Evolutionary conservation across 2,329 filamentous ascomycete genomes (phyloP).

Genomic region (Xylariaceae sp.): DNA sequence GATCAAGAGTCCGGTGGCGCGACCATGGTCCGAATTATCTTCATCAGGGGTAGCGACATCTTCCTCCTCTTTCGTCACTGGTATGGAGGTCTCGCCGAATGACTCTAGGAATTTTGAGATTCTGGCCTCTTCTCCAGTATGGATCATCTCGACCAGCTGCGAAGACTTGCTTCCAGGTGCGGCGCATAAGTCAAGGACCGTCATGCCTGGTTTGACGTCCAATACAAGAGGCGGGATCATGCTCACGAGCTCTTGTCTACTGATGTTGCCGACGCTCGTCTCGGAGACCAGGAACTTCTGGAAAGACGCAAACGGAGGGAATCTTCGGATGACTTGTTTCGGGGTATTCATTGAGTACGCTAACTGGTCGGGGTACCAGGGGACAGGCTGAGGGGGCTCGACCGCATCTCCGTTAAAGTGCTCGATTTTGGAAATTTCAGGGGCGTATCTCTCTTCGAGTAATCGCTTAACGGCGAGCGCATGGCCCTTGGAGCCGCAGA

Average conservation of each 20-base stretch:
- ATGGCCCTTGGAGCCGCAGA: slow-evolving; percentile 93
- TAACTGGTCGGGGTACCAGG: slow-evolving; percentile 92
- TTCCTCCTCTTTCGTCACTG: slow-evolving; percentile 47
- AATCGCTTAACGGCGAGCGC: slow-evolving; percentile 89
- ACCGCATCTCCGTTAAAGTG: slow-evolving; percentile 78
- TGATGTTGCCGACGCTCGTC: slow-evolving; percentile 95
- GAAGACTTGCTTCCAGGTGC: slow-evolving; percentile 96
- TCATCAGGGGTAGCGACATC: slow-evolving; percentile 48
- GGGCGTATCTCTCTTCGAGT: slow-evolving; percentile 83
- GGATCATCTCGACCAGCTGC: slow-evolving; percentile 91
- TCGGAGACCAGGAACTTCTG: slow-evolving; percentile 98
- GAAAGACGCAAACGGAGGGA: slow-evolving; percentile 89
- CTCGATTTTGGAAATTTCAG: slow-evolving; percentile 80
- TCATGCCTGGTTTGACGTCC: slow-evolving; percentile 87
- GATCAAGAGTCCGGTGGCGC: slow-evolving; percentile 85
- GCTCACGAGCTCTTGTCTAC: slow-evolving; percentile 93
- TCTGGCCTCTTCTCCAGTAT: slow-evolving; percentile 84
- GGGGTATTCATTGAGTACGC: slow-evolving; percentile 98
- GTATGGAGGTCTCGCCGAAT: slow-evolving; percentile 38
- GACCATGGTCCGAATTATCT: slow-evolving; percentile 70
- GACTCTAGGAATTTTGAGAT: slow-evolving; percentile 67
- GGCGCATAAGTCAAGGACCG: slow-evolving; percentile 91
- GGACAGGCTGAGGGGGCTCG: slow-evolving; percentile 73
- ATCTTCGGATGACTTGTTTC: slow-evolving; percentile 91
- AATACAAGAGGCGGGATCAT: slow-evolving; percentile 97